Conservation (phyloP, 2,329 filamentous ascomycete species). For the Ophiocordyceps unilateralis region DNA sequence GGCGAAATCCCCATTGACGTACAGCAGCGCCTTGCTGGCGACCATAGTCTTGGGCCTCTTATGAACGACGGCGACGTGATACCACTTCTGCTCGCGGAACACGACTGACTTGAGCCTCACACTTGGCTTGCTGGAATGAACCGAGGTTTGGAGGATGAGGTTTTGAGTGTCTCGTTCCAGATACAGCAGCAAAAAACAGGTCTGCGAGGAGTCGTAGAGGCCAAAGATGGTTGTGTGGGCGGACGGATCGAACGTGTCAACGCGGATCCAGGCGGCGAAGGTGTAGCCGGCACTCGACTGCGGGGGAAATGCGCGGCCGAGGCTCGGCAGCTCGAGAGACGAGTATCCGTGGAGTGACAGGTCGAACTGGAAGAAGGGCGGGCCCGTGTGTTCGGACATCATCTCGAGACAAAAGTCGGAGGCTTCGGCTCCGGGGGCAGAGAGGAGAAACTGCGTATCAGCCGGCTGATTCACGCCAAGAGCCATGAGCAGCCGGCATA, state of each 20-base stretch:
- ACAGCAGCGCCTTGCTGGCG: conserved; percentile 69
- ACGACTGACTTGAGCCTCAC: conserved; percentile 76
- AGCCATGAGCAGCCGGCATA: conserved; percentile 53
- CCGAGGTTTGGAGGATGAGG: conserved; percentile 90
- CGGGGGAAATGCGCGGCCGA: conserved; percentile 75
- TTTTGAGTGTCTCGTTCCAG: conserved; percentile 85
- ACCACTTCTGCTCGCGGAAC: conserved; percentile 70
- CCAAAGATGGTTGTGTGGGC: conserved; percentile 93
- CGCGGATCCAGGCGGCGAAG: conserved; percentile 71
- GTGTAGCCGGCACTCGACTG: conserved; percentile 70
- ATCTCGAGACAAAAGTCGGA: conserved; percentile 58
- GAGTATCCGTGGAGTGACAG: conserved; percentile 74
- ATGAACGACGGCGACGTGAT: conserved; percentile 83
- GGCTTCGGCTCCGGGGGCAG: conserved; percentile 30
- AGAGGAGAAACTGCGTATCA: conserved; percentile 61
- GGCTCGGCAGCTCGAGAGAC: conserved; percentile 75
- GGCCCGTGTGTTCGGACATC: conserved; percentile 56
- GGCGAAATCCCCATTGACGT: conserved; percentile 82
- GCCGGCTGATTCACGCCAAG: conserved; percentile 67
- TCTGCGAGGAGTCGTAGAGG: conserved; percentile 79
- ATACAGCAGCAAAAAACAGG: conserved; percentile 86
- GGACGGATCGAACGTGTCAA: conserved; percentile 70
- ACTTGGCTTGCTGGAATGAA: conserved; percentile 70
- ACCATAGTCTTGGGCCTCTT: conserved; percentile 57
- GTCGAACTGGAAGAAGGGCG: conserved; percentile 87